Conservation (phyloP, 192 early-diverging fungal genomes). For the Rhizophagus clarus region DNA sequence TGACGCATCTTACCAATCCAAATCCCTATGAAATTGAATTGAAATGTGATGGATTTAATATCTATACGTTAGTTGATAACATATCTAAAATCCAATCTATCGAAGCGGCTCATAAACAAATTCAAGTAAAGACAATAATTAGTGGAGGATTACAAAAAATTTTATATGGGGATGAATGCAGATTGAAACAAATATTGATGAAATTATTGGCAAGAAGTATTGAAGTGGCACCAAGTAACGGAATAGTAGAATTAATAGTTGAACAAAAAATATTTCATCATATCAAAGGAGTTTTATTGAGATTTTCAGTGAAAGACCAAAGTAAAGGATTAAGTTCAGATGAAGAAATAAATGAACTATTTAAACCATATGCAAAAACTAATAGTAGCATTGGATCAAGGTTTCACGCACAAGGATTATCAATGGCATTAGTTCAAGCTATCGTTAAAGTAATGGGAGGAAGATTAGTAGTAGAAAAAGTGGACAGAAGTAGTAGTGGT, state of each 20-base stretch:
- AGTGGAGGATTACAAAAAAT: not conserved
- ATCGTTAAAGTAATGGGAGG: constrained; percentile 22
- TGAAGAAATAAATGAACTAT: constrained; percentile 18
- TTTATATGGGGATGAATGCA: constrained; percentile 1
- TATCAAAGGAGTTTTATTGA: not conserved
- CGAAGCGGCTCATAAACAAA: not conserved
- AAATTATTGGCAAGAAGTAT: constrained; percentile 9
- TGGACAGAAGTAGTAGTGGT: not conserved
- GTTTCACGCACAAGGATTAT: constrained; percentile 22
- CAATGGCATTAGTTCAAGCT: constrained; percentile 25
- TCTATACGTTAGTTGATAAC: not conserved
- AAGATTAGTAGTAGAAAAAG: constrained; percentile 3
- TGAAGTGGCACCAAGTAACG: not conserved
- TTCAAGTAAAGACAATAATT: not conserved
- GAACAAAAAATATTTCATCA: not conserved
- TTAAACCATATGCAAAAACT: constrained; percentile 23
- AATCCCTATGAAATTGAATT: constrained; percentile 13
- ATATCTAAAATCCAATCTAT: not conserved
- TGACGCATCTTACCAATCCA: constrained; percentile 18
- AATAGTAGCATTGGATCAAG: constrained; percentile 13
- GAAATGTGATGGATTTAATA: constrained; percentile 11
- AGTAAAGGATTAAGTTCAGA: constrained; percentile 7
- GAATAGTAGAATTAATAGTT: not conserved
- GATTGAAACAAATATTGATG: constrained; percentile 14
- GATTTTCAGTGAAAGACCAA: constrained; percentile 18